Conservation (phyloP, 805 yeast species). For the Pichia occidentalis region DNA sequence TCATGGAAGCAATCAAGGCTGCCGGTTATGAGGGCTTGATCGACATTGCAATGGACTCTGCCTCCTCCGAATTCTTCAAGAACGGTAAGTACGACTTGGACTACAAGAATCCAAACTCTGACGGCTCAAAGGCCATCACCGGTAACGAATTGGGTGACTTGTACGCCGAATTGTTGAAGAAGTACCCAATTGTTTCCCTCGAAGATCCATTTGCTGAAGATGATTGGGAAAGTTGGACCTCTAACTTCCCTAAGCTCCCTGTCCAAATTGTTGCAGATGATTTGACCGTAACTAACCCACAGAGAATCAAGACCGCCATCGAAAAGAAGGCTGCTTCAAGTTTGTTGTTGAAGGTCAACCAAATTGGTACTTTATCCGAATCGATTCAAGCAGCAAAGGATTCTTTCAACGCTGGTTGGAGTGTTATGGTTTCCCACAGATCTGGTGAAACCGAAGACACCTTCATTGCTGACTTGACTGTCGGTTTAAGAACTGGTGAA, state of each 20-base stretch:
- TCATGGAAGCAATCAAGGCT: constrained; percentile 76
- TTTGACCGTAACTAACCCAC: constrained; percentile 97
- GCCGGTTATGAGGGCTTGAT: constrained; percentile 96
- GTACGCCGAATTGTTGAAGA: constrained; percentile 72
- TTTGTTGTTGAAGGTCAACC: constrained; percentile 95
- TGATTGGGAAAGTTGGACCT: constrained; percentile 98
- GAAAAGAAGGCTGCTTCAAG: constrained; percentile 95
- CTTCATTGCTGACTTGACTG: constrained; percentile 94
- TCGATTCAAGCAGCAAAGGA: constrained; percentile 95
- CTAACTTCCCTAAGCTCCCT: constrained; percentile 69
- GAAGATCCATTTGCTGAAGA: constrained; percentile 99
- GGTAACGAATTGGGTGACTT: constrained; percentile 82
- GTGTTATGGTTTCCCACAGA: constrained; percentile 99
- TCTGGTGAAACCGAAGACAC: constrained; percentile 99
- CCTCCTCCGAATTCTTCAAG: constrained; percentile 96
- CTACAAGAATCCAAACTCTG: constrained; percentile 95
- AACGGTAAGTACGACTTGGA: constrained; percentile 97
- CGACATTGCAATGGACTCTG: constrained; percentile 90
- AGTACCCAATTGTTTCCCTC: constrained; percentile 95
- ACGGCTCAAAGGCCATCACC: constrained; percentile 82
- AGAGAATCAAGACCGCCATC: constrained; percentile 90
- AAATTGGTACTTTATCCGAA: constrained; percentile 94
- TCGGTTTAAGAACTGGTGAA: constrained; percentile 98
- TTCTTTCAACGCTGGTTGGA: constrained; percentile 96
- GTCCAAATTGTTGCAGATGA: constrained; percentile 97